These are phyloP conservation scores for Alternaria burnsii DNA, from an alignment of 2,329 filamentous ascomycete genomes.

Conservation along the genomic window DNA sequence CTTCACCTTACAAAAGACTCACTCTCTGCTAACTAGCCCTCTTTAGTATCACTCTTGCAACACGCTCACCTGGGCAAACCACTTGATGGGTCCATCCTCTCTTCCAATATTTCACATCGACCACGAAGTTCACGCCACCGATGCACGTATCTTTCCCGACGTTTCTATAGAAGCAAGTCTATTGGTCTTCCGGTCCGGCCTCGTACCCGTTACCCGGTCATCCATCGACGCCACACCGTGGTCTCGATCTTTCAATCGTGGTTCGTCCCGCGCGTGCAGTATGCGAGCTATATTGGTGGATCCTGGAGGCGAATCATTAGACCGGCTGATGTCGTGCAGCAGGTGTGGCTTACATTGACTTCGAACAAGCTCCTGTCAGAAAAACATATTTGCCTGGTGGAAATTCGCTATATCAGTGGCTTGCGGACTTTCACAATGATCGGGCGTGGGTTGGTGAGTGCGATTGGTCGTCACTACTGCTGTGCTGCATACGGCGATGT, in stretches of 20 bases:
- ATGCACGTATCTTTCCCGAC: not conserved
- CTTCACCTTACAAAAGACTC: not conserved
- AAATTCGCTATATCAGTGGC: not conserved
- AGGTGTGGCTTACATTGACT: not conserved
- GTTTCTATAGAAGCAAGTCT: not conserved
- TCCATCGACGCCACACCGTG: not conserved
- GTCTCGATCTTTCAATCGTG: not conserved
- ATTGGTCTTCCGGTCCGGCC: not conserved
- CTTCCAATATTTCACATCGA: not conserved
- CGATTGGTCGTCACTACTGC: not conserved
- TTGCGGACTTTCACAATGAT: not conserved
- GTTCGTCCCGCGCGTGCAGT: not conserved
- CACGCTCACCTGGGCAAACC: not conserved
- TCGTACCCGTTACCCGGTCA: not conserved
- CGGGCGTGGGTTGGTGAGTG: not conserved
- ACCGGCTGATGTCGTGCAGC: conserved; percentile 1
- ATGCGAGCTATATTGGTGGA: not conserved
- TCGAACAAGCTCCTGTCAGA: not conserved
- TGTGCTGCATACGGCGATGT: not conserved
- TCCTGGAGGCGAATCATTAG: not conserved
- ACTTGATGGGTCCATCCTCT: not conserved
- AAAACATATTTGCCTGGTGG: not conserved
- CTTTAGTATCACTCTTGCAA: not conserved
- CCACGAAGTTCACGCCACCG: not conserved
- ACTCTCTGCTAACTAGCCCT: fast-evolving